Evolutionary conservation across 2,329 filamentous ascomycete species (phyloP).

Genomic region (Ascochyta clinopodiicola): DNA sequence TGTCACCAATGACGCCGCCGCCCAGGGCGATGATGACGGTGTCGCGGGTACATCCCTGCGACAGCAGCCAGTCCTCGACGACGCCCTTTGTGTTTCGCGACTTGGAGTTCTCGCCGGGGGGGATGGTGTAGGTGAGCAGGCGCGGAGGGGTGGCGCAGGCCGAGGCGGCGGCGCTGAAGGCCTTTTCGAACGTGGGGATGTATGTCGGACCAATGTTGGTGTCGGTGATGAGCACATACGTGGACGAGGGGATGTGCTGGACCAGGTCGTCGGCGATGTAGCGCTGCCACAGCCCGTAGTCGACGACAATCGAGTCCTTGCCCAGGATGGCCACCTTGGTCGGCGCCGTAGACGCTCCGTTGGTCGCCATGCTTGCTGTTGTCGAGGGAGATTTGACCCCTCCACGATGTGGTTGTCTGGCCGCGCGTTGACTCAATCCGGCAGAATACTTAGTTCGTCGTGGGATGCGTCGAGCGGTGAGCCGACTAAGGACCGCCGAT

Average conservation of each 20-base stretch:
- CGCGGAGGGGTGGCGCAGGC: slow-evolving; percentile 56
- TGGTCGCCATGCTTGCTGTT: slow-evolving; percentile 37
- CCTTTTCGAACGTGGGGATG: slow-evolving; percentile 74
- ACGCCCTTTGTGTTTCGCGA: slow-evolving; percentile 91
- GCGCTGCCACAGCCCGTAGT: slow-evolving; percentile 86
- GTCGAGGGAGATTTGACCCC: not conserved
- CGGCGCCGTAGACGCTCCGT: slow-evolving; percentile 47
- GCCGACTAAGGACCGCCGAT: not conserved
- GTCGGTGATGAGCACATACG: slow-evolving; percentile 96
- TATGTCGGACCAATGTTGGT: slow-evolving; percentile 87
- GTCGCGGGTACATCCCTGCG: slow-evolving; percentile 90
- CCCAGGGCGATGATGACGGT: slow-evolving; percentile 94
- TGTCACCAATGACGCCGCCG: slow-evolving; percentile 95
- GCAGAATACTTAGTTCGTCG: no score
- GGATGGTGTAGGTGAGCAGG: slow-evolving; percentile 86
- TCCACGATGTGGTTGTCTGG: not conserved
- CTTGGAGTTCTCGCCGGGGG: slow-evolving; percentile 93
- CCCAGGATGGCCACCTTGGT: slow-evolving; percentile 81
- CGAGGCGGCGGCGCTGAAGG: slow-evolving; percentile 63
- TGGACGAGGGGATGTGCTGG: slow-evolving; percentile 78
- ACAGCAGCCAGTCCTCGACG: slow-evolving; percentile 97
- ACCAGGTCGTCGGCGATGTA: slow-evolving; percentile 85
- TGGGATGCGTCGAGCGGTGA: not conserved
- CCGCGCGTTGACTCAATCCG: not conserved
- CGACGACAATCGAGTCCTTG: slow-evolving; percentile 87